phyloP scores from a whole-genome alignment of 345 rosid species.

The Fremontodendron californicum region DNA sequence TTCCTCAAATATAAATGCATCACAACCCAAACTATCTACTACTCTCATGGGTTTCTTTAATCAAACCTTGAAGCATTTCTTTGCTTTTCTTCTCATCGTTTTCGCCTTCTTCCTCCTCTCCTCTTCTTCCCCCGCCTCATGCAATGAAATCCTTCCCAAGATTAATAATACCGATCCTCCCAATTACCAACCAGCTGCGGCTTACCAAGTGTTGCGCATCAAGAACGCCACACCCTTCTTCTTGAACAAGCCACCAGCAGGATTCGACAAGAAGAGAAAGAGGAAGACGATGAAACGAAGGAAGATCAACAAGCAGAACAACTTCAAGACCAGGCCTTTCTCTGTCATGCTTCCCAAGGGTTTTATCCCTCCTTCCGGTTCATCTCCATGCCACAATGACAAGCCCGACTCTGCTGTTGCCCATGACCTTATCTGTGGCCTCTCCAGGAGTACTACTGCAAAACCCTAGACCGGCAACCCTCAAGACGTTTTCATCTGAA shows the following conservation, averaged over 20 bases:
- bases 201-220: conserved; percentile 4
- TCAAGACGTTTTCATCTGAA: neutral
- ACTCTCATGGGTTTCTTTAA: conserved; percentile 12
- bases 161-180: neutral
- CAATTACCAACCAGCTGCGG: neutral
- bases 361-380: conserved; percentile 57
- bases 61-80: conserved; percentile 12
- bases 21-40: neutral
- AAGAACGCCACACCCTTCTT: conserved; percentile 9
- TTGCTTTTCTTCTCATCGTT: neutral
- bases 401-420: conserved; percentile 30
- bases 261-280: neutral
- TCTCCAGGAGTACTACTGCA: conserved; percentile 17
- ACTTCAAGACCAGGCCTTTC: conserved; percentile 25
- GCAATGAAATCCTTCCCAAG: conserved; percentile 7
- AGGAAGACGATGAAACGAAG: neutral
- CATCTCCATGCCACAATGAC: conserved; percentile 55
- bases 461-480: conserved; percentile 22
- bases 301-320: neutral
- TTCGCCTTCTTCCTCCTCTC: neutral
- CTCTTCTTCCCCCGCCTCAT: neutral
- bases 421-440: conserved; percentile 30
- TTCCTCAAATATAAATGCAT: neutral
- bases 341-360: conserved; percentile 66
- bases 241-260: conserved; percentile 2